Conservation (phyloP, 164 flowering plant species). For the Nymphaea thermarum region DNA sequence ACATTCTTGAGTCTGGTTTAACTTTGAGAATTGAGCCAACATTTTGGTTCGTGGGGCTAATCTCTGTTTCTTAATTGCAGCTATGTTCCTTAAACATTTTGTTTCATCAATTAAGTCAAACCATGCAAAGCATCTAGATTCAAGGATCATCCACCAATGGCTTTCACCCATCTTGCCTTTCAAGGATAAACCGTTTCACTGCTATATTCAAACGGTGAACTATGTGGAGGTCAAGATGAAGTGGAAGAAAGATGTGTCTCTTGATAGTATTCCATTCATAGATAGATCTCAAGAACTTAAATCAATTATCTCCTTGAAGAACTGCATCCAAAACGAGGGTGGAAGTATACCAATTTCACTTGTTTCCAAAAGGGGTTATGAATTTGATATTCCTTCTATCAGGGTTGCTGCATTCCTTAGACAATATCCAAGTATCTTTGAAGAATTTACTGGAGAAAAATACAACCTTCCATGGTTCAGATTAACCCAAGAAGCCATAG, state of each 20-base stretch:
- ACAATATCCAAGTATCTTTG: conserved; percentile 64
- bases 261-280: conserved; percentile 55
- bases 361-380: conserved; percentile 46
- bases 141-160: neutral
- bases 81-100: neutral
- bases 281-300: conserved; percentile 41
- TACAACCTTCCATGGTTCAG: conserved; percentile 78
- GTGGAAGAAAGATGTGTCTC: conserved; percentile 64
- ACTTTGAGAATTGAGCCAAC: no score
- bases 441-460: conserved; percentile 59
- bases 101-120: neutral
- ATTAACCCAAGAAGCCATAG: conserved; percentile 53
- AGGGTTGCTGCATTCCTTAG: conserved; percentile 65
- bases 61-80: neutral
- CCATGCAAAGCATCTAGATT: neutral
- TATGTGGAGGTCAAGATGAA: conserved; percentile 84
- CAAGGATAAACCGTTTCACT: neutral
- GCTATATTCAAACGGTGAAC: conserved; percentile 24
- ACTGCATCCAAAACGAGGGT: conserved; percentile 27
- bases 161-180: neutral
- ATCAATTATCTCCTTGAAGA: conserved; percentile 46
- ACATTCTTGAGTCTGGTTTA: no score
- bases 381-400: conserved; percentile 31
- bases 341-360: conserved; percentile 60
- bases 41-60: no score